These are phyloP conservation scores for Hura crepitans DNA, from an alignment of 441 rosid species.

Conservation along the genomic window DNA sequence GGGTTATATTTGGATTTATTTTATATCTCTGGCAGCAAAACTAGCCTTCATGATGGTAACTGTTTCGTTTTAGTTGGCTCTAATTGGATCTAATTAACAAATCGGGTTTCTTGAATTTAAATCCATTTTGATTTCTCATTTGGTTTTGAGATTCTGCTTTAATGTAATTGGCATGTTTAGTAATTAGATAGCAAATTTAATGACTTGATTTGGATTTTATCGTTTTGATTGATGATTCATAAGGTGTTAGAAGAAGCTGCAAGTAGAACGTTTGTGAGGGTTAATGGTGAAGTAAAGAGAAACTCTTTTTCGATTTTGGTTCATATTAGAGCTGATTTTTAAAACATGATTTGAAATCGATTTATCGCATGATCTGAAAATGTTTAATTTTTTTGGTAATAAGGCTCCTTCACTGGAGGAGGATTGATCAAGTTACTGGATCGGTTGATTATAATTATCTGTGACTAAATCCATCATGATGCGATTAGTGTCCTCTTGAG, in stretches of 20 bases:
- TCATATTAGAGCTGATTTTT: background rate
- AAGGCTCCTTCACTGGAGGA: too few species aligned
- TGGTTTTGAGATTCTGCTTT: background rate
- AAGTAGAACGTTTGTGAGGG: background rate
- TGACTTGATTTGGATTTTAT: background rate
- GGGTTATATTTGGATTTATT: background rate
- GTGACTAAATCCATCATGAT: too few species aligned
- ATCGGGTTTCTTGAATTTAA: background rate
- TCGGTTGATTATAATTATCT: too few species aligned
- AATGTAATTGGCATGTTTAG: background rate
- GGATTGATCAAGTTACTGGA: too few species aligned
- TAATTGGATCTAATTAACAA: constrained; percentile 2
- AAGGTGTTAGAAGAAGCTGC: background rate
- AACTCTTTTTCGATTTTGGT: background rate
- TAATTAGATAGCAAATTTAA: background rate
- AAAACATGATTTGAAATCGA: background rate
- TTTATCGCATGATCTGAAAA: background rate
- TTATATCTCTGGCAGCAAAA: background rate
- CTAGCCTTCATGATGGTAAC: background rate
- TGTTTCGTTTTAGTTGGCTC: background rate
- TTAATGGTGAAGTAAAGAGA: background rate
- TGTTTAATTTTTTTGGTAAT: too few species aligned
- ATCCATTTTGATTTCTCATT: background rate
- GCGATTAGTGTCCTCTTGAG: too few species aligned
- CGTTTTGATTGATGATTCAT: background rate